Percentiles rank a stretch among this genome's conserved stretches.
phyloP scores from a whole-genome alignment of 2,329 filamentous ascomycete genomes.

The Tympanopsis confertula region DNA sequence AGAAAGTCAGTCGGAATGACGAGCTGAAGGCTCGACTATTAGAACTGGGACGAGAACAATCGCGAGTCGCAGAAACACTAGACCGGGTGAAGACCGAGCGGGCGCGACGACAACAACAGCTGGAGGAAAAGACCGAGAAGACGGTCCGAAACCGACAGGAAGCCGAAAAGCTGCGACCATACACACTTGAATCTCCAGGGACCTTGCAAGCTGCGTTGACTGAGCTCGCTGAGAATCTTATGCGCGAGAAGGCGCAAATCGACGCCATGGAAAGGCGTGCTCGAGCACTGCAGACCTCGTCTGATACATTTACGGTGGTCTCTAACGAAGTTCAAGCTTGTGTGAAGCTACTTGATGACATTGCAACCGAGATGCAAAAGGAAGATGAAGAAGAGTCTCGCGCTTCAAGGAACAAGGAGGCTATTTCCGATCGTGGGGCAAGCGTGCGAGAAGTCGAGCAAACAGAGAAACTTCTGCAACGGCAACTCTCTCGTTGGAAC shows the following conservation, averaged over 20 bases:
- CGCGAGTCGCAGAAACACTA: conserved; percentile 69
- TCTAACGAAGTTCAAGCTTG: conserved; percentile 76
- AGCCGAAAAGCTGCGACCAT: conserved; percentile 78
- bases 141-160: conserved; percentile 69
- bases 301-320: conserved; percentile 78
- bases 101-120: conserved; percentile 55
- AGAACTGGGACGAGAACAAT: conserved; percentile 71
- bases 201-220: conserved; percentile 71
- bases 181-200: conserved; percentile 78
- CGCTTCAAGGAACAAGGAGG: conserved; percentile 73
- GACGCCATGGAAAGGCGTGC: conserved; percentile 77
- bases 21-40: conserved; percentile 73
- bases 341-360: conserved; percentile 80
- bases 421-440: conserved; percentile 75
- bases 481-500: conserved; percentile 75
- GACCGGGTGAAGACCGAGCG: conserved; percentile 78
- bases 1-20: conserved; percentile 77
- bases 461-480: conserved; percentile 69
- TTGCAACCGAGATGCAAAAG: conserved; percentile 70
- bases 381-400: conserved; percentile 82
- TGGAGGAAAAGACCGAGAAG: conserved; percentile 62
- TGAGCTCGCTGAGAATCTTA: conserved; percentile 70
- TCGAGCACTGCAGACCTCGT: conserved; percentile 82
- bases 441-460: conserved; percentile 87
- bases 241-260: conserved; percentile 70